Conservation (phyloP, 176 grass and related monocot genomes). For the Oryza glumipatula region DNA sequence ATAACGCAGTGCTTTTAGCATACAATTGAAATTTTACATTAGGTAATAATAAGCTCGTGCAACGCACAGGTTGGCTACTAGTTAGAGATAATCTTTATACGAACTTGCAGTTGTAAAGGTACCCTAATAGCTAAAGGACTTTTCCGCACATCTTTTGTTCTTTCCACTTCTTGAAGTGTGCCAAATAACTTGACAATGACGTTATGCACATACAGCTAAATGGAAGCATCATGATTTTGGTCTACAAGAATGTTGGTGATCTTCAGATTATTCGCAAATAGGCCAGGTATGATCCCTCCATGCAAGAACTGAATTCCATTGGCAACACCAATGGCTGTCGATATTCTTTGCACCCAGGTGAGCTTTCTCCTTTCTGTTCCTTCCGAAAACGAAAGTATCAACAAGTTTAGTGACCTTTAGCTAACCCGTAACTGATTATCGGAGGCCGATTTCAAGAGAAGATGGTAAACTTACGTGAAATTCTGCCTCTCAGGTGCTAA, state of each 20-base stretch:
- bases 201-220: too few species aligned
- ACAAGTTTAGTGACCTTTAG: background rate
- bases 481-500: slow-evolving; percentile 57
- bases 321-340: slow-evolving; percentile 60
- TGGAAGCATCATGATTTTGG: slow-evolving; percentile 60
- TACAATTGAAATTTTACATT: too few species aligned
- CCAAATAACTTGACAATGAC: too few species aligned
- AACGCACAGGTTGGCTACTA: too few species aligned
- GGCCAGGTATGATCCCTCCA: slow-evolving; percentile 74
- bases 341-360: slow-evolving; percentile 75
- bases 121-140: too few species aligned
- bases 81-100: too few species aligned
- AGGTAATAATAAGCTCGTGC: too few species aligned
- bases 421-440: background rate
- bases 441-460: background rate
- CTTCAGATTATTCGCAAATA: slow-evolving; percentile 82
- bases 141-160: too few species aligned
- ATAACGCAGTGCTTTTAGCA: too few species aligned
- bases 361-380: slow-evolving; percentile 67
- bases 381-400: slow-evolving; percentile 46
- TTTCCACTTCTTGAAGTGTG: too few species aligned
- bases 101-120: too few species aligned
- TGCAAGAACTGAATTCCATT: slow-evolving; percentile 96
- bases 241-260: slow-evolving; percentile 83
- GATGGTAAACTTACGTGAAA: slow-evolving; percentile 55